Evolutionary conservation across 306 rosid genomes (phyloP), one percentile per base, ranked within the genome.

Genomic region (Lathyrus aphaca): DNA sequence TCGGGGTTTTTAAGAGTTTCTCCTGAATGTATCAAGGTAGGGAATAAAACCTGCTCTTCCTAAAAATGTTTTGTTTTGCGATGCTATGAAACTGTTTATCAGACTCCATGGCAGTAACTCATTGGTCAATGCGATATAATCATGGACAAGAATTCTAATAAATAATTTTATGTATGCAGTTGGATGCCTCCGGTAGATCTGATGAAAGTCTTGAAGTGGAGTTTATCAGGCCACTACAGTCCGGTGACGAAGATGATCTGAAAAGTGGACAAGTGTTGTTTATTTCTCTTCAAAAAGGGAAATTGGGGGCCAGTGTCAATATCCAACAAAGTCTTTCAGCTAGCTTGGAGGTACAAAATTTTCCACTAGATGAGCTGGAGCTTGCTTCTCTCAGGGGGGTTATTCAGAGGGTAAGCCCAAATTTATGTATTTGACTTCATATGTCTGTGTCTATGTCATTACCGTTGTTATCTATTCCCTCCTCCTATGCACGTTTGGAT

Each of bases 381-480:
- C 83, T 91, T 76, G 94, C 94, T 79, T 91, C 97, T 44, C 91
- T 91, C 46, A 81, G 94, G 85, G 97, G 97, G 77, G 84, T 89
- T 69, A 82, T 91, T 82, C 97, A 84, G 78, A 87, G 86, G 84
- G 98, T 91, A 88, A 74, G 88, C 16, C 73, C 60, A 43, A 35
- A 37, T 57, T 49, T 77, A 15, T 45, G 51, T 51, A 23, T 65
- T 46, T 84, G 29, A 68, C 61, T 78, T 66, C 18, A 19, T 43
- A 0, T 32, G 38, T 32, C 7, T 16, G 25, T 75, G 18, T 66
- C 35, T 65, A 10, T 66, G 49, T 58, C 74, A 15, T 64, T 25
- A 27, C 25, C 68, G 61, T 51, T 23, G 35, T 46, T 29, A 13
- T 4, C 56, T 19, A 53, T 60, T 15, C 21, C 25, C 21, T 68